Evolutionary conservation across 2,329 filamentous ascomycete species (phyloP).

Genomic region (Aspergillus aculeatus): DNA sequence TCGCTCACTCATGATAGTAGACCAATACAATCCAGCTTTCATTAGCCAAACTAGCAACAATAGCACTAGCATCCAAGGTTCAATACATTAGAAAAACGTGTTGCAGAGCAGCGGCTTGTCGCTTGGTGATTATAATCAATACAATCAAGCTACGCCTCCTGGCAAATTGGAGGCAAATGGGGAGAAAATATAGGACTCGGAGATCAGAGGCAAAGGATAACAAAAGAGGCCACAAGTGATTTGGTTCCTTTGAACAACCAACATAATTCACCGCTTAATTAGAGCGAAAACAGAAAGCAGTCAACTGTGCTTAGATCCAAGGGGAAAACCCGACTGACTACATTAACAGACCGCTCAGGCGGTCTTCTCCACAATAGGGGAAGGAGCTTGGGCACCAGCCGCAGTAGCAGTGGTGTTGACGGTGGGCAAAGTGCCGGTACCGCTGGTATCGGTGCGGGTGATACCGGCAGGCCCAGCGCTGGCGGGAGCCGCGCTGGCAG

Average conservation of each 20-base stretch:
- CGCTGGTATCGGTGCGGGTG: constrained; percentile 12
- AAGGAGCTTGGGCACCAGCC: not conserved
- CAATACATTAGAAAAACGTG: not conserved
- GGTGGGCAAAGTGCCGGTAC: not conserved
- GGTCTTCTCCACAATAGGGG: not conserved
- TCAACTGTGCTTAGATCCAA: no score
- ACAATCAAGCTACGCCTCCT: no score
- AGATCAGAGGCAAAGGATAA: no score
- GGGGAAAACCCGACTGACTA: no score
- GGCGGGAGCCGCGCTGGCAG: constrained; percentile 1
- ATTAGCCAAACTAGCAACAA: not conserved
- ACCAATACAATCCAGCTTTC: not conserved
- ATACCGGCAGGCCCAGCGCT: not conserved
- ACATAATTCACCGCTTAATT: no score
- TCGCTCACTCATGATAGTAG: no score
- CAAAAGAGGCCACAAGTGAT: no score
- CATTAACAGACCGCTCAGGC: not conserved
- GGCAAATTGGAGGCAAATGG: no score
- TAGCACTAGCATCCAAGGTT: not conserved
- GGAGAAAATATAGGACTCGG: no score
- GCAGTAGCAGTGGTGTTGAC: constrained; percentile 4
- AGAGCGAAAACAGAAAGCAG: no score
- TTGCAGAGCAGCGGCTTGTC: not conserved
- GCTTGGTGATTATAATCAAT: not conserved
- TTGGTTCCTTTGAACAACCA: no score